Base-by-base conservation (phyloP, 768 basidiomycete genomes). In the Mycena indigotica region DNA sequence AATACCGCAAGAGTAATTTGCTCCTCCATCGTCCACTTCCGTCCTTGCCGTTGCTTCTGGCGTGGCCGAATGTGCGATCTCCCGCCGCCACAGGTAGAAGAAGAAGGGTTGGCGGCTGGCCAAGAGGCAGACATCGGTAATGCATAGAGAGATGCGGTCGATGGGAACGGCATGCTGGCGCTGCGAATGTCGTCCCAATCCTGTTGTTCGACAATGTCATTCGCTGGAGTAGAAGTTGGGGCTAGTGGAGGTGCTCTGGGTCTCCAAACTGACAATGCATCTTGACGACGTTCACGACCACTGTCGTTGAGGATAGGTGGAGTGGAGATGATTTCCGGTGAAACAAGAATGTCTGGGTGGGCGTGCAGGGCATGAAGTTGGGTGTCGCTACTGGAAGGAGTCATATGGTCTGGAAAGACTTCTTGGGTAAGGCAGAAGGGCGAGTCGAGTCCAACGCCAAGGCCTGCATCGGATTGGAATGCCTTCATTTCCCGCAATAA, bases 1-100 rank as follows among this genome's bases (percentile, higher is more conserved):
- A 73, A 55, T 38, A 73, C 56, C 24, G 69, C 63, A 26, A 70
- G 57, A 30, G 70, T 69, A 45, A 73, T 67, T 48, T 64, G 61
- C 52, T 72, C 72, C 52, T 59, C 62, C 41, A 63, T n/a, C 1
- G 57, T 45, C 62, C 62, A 59, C 51, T 15, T 56, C 49, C 26
- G n/a, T 17, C 2, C 21, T 23, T 23, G 8, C 46, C 25, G 21
- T 26, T 48, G 46, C 46, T 48, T 48, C 46, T 48, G 46, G 25
- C 28, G 21, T 16, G 12, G 8, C 8, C 41, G 41, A 19, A 44
- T 13, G 41, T 23, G 41, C 41, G 41, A 44, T 44, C 41, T 44
- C 23, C 13, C 41, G 35, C 35, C 35, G 41, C 41, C 41, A 19
- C 41, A 15, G 21, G 13, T 21, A 44, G 41, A 13, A 44, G 41